Evolutionary conservation across 1,284 basidiomycete species (phyloP).

Genomic region (Cryptococcus sp.): DNA sequence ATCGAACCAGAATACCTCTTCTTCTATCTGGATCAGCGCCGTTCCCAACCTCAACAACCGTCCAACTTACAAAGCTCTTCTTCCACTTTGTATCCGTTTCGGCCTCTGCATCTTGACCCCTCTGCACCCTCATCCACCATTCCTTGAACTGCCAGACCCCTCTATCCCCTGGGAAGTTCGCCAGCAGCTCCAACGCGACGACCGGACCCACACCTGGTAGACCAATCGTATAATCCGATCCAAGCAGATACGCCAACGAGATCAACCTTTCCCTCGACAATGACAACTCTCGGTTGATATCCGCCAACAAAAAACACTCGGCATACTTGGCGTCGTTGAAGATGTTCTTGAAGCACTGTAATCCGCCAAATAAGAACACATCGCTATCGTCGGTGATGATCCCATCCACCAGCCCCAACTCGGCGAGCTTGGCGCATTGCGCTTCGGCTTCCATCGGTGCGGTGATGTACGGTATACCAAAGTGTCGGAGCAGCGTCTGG

Average conservation of each 20-base stretch:
- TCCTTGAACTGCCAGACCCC: conserved; percentile 80
- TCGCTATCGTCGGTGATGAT: conserved; percentile 99
- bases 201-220: conserved; percentile 92
- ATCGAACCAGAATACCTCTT: conserved; percentile 74
- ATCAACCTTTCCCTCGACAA: conserved; percentile 82
- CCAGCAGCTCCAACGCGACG: conserved; percentile 88
- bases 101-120: conserved; percentile 68
- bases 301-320: conserved; percentile 82
- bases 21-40: conserved; percentile 55
- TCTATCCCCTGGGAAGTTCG: conserved; percentile 79
- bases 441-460: conserved; percentile 99
- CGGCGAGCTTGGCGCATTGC: conserved; percentile 89
- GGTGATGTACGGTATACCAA: conserved; percentile 96
- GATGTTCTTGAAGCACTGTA: conserved; percentile 96
- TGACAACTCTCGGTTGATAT: conserved; percentile 82
- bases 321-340: conserved; percentile 99
- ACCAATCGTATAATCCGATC: conserved; percentile 97
- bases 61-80: conserved; percentile 68
- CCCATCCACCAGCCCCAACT: conserved; percentile 83
- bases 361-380: conserved; percentile 94
- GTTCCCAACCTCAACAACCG: background rate
- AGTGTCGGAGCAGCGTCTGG: conserved; percentile 86
- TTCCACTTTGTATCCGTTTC: conserved; percentile 71
- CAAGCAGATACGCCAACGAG: conserved; percentile 84
- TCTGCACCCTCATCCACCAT: conserved; percentile 96